Percentiles rank a stretch among this genome's conserved stretches.
These are phyloP conservation scores for Carex kokanica DNA, from an alignment of 176 grass and related monocot species.

Conservation along the genomic window DNA sequence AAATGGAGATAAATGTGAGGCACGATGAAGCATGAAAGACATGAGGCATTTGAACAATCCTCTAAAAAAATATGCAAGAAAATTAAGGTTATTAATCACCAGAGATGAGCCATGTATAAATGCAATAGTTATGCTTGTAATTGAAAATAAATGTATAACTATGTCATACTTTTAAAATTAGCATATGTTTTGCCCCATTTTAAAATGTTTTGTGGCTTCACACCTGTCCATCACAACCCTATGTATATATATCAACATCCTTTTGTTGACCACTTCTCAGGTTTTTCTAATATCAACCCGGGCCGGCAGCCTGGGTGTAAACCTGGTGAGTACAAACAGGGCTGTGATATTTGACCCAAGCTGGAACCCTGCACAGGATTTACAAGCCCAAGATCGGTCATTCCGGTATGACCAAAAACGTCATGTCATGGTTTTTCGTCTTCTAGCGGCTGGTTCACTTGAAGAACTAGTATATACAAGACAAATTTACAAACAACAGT, in stretches of 20 bases:
- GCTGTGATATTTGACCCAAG: constrained; percentile 98
- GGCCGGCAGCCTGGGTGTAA: constrained; percentile 89
- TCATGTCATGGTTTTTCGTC: constrained; percentile 85
- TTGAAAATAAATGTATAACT: background rate
- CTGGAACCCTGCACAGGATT: constrained; percentile 97
- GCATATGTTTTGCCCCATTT: background rate
- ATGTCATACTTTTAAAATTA: background rate
- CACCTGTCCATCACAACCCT: background rate
- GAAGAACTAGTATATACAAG: constrained; percentile 95
- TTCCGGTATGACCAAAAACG: constrained; percentile 89
- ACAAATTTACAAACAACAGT: constrained; percentile 94
- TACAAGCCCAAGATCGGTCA: constrained; percentile 97
- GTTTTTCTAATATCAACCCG: constrained; percentile 97
- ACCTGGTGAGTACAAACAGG: constrained; percentile 89
- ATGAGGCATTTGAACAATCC: too few species aligned
- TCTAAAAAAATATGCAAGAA: background rate
- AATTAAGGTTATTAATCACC: background rate
- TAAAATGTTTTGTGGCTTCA: background rate
- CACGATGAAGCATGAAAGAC: too few species aligned
- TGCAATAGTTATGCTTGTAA: background rate
- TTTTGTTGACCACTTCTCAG: constrained; percentile 41
- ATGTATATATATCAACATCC: background rate
- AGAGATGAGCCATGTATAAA: background rate
- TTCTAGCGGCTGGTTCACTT: constrained; percentile 90
- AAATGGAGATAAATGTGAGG: too few species aligned